A percentile compares a stretch with the other conserved stretches of the same genome.
phyloP scores from a whole-genome alignment of 176 grass and related monocot species.

The Aechmea fasciata region DNA sequence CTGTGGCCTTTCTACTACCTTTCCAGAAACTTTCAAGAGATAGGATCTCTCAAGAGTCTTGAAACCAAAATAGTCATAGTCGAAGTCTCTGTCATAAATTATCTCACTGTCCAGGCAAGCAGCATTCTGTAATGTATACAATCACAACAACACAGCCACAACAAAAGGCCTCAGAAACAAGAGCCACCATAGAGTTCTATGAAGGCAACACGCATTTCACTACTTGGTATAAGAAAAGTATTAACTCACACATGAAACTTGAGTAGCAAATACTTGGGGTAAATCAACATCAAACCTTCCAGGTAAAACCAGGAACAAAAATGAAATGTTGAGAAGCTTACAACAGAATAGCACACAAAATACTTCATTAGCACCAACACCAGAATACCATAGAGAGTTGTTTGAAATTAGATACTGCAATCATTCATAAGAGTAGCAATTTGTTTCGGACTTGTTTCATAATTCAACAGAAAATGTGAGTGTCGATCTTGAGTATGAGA shows the following conservation, averaged over 20 bases:
- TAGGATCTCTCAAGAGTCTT: conserved; percentile 96
- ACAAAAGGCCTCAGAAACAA: neutral
- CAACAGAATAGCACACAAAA: too few species aligned
- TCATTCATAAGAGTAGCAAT: too few species aligned
- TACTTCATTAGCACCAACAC: neutral
- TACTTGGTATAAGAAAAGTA: neutral
- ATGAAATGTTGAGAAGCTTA: too few species aligned
- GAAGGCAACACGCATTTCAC: neutral
- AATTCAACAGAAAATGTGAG: too few species aligned
- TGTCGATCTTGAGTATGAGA: too few species aligned
- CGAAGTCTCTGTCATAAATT: conserved; percentile 96
- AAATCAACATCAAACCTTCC: neutral
- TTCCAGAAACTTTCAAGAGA: conserved; percentile 59
- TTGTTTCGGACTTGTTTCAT: too few species aligned
- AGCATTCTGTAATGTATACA: conserved; percentile 57
- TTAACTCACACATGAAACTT: neutral
- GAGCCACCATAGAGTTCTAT: neutral
- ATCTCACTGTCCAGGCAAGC: conserved; percentile 81
- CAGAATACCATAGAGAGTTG: conserved; percentile 9
- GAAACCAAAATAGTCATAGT: conserved; percentile 96
- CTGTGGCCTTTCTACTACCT: conserved; percentile 68
- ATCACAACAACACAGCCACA: neutral
- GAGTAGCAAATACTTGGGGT: neutral
- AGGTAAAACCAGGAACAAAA: neutral
- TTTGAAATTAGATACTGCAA: neutral